phyloP scores from a whole-genome alignment of 2,329 filamentous ascomycete species.

The Paecilomyces fulvus region DNA sequence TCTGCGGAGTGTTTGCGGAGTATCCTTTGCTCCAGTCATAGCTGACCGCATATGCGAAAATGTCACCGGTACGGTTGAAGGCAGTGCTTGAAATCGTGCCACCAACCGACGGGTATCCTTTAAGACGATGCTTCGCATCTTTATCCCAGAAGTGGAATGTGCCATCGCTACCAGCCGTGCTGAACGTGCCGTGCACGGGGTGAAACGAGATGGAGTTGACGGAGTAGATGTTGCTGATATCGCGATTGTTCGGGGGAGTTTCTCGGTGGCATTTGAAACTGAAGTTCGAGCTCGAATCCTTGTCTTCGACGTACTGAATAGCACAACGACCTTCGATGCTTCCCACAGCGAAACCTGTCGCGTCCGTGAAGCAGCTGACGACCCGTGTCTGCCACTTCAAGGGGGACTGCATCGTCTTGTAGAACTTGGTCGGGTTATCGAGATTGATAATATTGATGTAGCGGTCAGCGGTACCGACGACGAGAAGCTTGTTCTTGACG shows the following conservation, averaged over 20 bases:
- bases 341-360: conserved; percentile 85
- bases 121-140: conserved; percentile 78
- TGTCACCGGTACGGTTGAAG: conserved; percentile 80
- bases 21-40: conserved; percentile 99
- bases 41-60: conserved; percentile 82
- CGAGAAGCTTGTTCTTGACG: conserved; percentile 76
- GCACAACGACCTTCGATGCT: conserved; percentile 96
- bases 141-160: conserved; percentile 79
- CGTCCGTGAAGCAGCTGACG: conserved; percentile 89
- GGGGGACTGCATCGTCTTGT: conserved; percentile 92
- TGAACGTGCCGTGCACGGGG: conserved; percentile 94
- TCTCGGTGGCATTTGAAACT: conserved; percentile 99
- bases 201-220: conserved; percentile 99
- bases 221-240: conserved; percentile 80
- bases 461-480: conserved; percentile 86
- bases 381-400: conserved; percentile 97
- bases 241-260: conserved; percentile 52
- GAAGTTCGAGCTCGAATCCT: conserved; percentile 86
- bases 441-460: conserved; percentile 96
- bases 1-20: conserved; percentile 64
- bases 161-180: conserved; percentile 87
- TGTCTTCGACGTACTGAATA: conserved; percentile 97
- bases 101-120: conserved; percentile 77
- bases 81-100: conserved; percentile 83
- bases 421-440: conserved; percentile 77